These are phyloP conservation scores for Talaromyces liani DNA, from an alignment of 495 filamentous ascomycete species.

Conservation along the genomic window DNA sequence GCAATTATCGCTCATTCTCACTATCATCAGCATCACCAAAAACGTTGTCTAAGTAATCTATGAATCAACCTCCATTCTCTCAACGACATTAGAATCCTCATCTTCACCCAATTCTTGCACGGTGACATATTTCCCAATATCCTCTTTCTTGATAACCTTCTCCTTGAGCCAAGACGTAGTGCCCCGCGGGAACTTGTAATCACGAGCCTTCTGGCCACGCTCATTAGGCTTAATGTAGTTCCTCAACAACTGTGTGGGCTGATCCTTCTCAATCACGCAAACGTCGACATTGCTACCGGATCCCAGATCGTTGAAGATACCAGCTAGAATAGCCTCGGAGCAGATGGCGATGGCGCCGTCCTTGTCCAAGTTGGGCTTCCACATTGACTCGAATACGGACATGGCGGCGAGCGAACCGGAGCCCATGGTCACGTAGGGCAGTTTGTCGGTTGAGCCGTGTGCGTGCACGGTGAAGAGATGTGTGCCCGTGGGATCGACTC, in stretches of 20 bases:
- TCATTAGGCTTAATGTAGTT: constrained; percentile 91
- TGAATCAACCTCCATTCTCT: constrained; percentile 93
- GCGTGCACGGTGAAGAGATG: constrained; percentile 98
- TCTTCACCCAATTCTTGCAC: constrained; percentile 69
- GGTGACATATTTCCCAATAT: constrained; percentile 91
- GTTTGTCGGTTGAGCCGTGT: constrained; percentile 96
- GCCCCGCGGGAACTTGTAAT: constrained; percentile 81
- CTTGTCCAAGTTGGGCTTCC: constrained; percentile 71
- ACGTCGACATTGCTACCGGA: constrained; percentile 97
- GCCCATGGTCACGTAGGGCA: constrained; percentile 99
- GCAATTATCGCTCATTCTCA: background rate
- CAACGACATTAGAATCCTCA: constrained; percentile 53
- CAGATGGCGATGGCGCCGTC: constrained; percentile 79
- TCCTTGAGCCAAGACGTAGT: constrained; percentile 92
- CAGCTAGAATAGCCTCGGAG: constrained; percentile 83
- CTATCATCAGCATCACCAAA: background rate
- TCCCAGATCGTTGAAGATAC: constrained; percentile 99
- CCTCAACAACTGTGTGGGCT: constrained; percentile 77
- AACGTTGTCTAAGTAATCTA: constrained; percentile 27
- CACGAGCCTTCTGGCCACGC: constrained; percentile 81
- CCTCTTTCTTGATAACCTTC: constrained; percentile 84
- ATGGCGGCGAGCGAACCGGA: constrained; percentile 93
- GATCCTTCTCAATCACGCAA: constrained; percentile 85
- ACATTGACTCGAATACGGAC: constrained; percentile 95
- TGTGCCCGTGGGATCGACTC: constrained; percentile 93